A percentile compares a stretch with the other conserved stretches of the same genome.
Evolutionary conservation across 495 filamentous ascomycete species (phyloP).

Genomic region (Patellaria atrata): DNA sequence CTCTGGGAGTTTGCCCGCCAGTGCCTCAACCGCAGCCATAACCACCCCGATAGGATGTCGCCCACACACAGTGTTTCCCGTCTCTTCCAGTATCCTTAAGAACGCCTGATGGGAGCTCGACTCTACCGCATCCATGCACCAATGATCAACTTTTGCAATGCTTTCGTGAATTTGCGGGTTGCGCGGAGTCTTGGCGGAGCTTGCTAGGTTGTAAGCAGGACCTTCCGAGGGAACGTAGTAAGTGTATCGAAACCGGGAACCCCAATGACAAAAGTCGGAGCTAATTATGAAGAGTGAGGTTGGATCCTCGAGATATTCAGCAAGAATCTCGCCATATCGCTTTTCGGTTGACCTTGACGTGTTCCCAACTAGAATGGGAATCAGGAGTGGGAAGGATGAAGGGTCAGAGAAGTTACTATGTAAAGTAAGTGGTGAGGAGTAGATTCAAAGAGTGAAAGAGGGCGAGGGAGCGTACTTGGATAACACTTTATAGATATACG

Average conservation of each 20-base stretch:
- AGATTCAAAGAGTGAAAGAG: background rate
- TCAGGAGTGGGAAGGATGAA: slow-evolving; percentile 50
- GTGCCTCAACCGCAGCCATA: slow-evolving; percentile 68
- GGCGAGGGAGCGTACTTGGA: slow-evolving; percentile 35
- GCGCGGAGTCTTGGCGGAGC: slow-evolving; percentile 24
- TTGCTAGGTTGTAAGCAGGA: slow-evolving; percentile 18
- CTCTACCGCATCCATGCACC: slow-evolving; percentile 71
- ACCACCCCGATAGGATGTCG: slow-evolving; percentile 90
- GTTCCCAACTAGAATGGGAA: slow-evolving; percentile 82
- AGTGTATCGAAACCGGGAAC: slow-evolving; percentile 71
- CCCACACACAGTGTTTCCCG: slow-evolving; percentile 88
- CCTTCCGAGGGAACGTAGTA: slow-evolving; percentile 46
- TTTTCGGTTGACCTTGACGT: slow-evolving; percentile 52
- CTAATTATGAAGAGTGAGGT: slow-evolving; percentile 72
- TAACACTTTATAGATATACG: slow-evolving; percentile 80
- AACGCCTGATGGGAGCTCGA: slow-evolving; percentile 57
- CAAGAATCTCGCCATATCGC: slow-evolving; percentile 53
- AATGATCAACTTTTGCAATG: slow-evolving; percentile 65
- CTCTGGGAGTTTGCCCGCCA: slow-evolving; percentile 28
- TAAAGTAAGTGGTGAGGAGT: background rate
- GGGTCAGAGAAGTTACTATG: slow-evolving; percentile 23
- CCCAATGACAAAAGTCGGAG: slow-evolving; percentile 98
- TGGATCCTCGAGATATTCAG: slow-evolving; percentile 63
- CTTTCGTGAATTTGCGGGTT: slow-evolving; percentile 64
- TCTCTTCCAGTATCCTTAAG: slow-evolving; percentile 49